Percentiles rank a stretch among this genome's conserved stretches.
Conservation (phyloP, 2,329 filamentous ascomycete genomes). For the Diaporthe sp. region DNA sequence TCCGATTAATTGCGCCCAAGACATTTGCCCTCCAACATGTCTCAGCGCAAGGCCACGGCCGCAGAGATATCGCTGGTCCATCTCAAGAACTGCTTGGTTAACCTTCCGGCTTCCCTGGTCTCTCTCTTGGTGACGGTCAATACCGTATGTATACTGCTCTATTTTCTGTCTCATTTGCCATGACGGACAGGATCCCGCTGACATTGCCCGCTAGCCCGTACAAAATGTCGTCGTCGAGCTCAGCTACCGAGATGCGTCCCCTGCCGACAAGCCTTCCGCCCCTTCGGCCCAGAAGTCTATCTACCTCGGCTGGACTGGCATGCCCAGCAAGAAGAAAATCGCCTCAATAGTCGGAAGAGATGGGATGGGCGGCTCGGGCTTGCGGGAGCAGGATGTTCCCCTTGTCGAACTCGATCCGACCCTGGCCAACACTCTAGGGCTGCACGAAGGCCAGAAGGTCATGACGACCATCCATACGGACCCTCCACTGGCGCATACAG, state of each 20-base stretch:
- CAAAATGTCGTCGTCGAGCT: conserved; percentile 98
- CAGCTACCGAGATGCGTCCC: conserved; percentile 72
- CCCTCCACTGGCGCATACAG: conserved; percentile 89
- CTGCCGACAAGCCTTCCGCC: conserved; percentile 54
- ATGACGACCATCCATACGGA: conserved; percentile 81
- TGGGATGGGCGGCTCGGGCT: conserved; percentile 70
- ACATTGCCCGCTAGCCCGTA: conserved; percentile 69
- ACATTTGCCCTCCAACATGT: conserved; percentile 42
- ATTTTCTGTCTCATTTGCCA: not conserved
- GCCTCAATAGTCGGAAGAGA: conserved; percentile 80
- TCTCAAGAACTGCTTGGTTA: conserved; percentile 94
- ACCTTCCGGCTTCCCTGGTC: conserved; percentile 86
- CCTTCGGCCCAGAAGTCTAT: conserved; percentile 70
- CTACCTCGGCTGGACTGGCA: conserved; percentile 96
- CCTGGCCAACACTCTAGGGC: conserved; percentile 79
- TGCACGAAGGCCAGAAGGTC: conserved; percentile 85
- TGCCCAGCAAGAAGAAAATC: conserved; percentile 90
- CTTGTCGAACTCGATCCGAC: conserved; percentile 89
- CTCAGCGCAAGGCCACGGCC: conserved; percentile 63
- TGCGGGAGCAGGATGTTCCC: conserved; percentile 79
- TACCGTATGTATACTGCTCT: conserved; percentile 68
- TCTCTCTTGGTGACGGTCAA: conserved; percentile 89
- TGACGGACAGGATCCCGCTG: conserved; percentile 33
- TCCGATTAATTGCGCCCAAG: not conserved
- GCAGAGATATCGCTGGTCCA: conserved; percentile 89